Evolutionary conservation across 2,329 filamentous ascomycete species (phyloP).

Genomic region (Epichloe festucae): DNA sequence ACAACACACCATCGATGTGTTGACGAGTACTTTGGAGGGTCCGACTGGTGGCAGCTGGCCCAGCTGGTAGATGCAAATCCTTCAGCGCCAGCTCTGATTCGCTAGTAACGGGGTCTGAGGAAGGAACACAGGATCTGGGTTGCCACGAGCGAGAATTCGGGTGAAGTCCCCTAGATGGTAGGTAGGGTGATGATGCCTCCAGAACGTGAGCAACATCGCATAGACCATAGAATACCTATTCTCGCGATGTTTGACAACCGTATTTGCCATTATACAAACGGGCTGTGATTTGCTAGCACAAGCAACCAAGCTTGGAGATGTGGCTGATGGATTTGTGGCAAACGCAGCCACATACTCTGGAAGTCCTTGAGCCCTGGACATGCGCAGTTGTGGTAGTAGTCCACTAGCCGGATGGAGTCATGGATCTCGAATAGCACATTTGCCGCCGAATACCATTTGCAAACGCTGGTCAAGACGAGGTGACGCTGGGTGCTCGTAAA

Average conservation of each 20-base stretch:
- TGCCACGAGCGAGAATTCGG: background rate
- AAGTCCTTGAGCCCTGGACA: background rate
- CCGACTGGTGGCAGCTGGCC: constrained; percentile 5
- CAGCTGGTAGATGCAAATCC: background rate
- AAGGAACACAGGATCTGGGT: background rate
- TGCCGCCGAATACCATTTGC: too few species aligned
- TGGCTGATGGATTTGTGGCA: constrained; percentile 3
- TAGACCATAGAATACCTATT: background rate
- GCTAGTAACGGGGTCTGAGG: background rate
- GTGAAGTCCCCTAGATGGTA: background rate
- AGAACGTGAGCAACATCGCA: background rate
- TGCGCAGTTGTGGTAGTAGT: too few species aligned
- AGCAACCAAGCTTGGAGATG: background rate
- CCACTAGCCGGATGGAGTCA: too few species aligned
- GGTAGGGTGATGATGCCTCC: background rate
- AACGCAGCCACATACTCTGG: background rate
- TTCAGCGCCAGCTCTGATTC: background rate
- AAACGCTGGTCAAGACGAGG: too few species aligned
- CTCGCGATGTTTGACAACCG: background rate
- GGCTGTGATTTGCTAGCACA: background rate
- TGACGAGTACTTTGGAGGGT: background rate
- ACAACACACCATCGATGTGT: background rate
- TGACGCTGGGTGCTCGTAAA: too few species aligned
- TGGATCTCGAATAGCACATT: too few species aligned
- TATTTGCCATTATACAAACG: background rate